These are phyloP conservation scores for Euphorbia schlechtendalii DNA, from an alignment of 441 rosid genomes.

Conservation along the genomic window DNA sequence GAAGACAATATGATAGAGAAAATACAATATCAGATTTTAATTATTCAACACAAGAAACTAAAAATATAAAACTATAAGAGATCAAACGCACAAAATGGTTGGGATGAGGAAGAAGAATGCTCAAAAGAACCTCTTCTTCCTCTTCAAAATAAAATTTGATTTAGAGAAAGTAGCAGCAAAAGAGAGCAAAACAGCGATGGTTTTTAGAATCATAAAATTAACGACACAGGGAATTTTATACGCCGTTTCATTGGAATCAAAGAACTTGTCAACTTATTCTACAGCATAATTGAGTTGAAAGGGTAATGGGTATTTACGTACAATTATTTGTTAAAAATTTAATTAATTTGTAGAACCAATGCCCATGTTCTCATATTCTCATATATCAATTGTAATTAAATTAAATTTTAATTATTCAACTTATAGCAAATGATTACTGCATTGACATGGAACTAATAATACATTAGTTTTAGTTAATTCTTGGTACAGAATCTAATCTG, in stretches of 20 bases:
- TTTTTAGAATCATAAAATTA: not conserved
- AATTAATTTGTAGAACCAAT: slow-evolving; percentile 12
- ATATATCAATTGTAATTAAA: not conserved
- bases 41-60: no score
- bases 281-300: slow-evolving; percentile 15
- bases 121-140: no score
- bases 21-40: no score
- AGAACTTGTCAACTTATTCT: slow-evolving; percentile 17
- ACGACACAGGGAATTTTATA: not conserved
- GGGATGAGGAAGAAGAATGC: no score
- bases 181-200: no score
- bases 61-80: no score
- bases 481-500: slow-evolving; percentile 29
- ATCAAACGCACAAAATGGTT: no score
- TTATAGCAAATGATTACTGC: slow-evolving; percentile 19
- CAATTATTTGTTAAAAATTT: no score
- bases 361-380: slow-evolving; percentile 29
- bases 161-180: no score
- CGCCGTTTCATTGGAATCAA: slow-evolving; percentile 4
- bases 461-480: slow-evolving; percentile 3
- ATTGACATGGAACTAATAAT: slow-evolving; percentile 6
- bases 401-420: not conserved
- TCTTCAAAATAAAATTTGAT: no score
- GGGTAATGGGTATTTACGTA: not conserved
- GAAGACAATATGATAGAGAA: no score